These are phyloP conservation scores for Vachellia pachyceras DNA, from an alignment of 306 rosid species.

Conservation along the genomic window DNA sequence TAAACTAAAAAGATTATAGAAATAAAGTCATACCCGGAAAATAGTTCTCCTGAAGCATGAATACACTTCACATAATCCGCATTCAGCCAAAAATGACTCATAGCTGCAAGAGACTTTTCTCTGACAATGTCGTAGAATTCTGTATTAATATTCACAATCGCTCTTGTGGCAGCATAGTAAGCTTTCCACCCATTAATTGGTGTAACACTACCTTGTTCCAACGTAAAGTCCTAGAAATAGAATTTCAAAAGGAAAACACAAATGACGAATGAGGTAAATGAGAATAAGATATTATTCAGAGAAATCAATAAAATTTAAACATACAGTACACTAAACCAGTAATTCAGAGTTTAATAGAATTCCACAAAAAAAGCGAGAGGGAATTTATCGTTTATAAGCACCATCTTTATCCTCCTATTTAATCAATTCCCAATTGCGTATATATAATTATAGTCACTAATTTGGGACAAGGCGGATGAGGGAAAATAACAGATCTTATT, in stretches of 20 bases:
- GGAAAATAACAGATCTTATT: neutral
- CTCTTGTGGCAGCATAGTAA: slow-evolving; percentile 97
- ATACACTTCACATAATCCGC: slow-evolving; percentile 96
- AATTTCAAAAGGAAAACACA: neutral
- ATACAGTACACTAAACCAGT: neutral
- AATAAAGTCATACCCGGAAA: slow-evolving; percentile 75
- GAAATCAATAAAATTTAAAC: neutral
- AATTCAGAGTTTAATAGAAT: neutral
- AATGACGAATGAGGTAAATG: neutral
- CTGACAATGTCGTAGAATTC: slow-evolving; percentile 87
- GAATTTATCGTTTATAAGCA: neutral
- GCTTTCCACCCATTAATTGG: slow-evolving; percentile 98
- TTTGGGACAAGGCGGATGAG: neutral
- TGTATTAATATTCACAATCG: slow-evolving; percentile 78
- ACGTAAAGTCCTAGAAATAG: slow-evolving; percentile 92
- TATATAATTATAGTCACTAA: neutral
- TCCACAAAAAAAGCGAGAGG: neutral
- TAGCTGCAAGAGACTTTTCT: slow-evolving; percentile 73
- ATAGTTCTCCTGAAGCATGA: slow-evolving; percentile 88
- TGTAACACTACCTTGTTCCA: slow-evolving; percentile 81
- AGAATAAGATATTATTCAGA: neutral
- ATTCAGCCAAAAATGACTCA: slow-evolving; percentile 92
- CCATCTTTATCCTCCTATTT: neutral
- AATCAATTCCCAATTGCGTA: neutral
- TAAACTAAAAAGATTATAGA: too few species aligned